These are phyloP conservation scores for Leptomonas pyrrhocoris DNA, from an alignment of 208 protist species.

Conservation along the genomic window DNA sequence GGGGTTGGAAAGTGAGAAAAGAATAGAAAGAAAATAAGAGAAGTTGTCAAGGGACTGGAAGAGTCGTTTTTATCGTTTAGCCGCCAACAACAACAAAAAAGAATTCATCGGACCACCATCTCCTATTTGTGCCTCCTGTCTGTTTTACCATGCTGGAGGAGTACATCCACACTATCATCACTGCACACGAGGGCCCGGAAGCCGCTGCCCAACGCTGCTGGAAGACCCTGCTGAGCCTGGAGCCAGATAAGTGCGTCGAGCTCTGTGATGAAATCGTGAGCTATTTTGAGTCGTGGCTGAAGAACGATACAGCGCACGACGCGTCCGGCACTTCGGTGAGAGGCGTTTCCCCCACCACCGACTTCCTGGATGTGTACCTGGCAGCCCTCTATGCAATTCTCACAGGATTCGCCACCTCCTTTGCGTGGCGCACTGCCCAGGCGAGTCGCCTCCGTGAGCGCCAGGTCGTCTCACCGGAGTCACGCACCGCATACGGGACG, in stretches of 20 bases:
- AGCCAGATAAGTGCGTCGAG: not conserved
- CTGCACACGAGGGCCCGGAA: not conserved
- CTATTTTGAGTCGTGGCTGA: not conserved
- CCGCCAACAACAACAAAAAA: no score
- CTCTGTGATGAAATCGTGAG: not conserved
- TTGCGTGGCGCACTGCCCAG: conserved; percentile 16
- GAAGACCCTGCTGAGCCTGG: not conserved
- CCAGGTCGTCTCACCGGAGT: not conserved
- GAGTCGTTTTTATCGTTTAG: no score
- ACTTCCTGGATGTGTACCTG: conserved; percentile 12
- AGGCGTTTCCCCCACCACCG: not conserved
- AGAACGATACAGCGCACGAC: not conserved
- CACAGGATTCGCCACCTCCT: conserved; percentile 12
- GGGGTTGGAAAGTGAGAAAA: no score
- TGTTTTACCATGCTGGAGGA: not conserved
- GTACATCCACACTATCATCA: not conserved
- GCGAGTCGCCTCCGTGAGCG: conserved; percentile 15
- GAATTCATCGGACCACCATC: no score
- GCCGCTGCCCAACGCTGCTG: not conserved
- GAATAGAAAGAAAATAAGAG: no score
- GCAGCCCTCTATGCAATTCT: conserved; percentile 23
- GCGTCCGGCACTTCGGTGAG: not conserved
- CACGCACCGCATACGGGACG: not conserved
- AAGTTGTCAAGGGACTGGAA: no score
- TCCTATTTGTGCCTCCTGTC: no score